Evolutionary conservation across 768 basidiomycete species (phyloP).

Genomic region (Pleurotus eryngii): DNA sequence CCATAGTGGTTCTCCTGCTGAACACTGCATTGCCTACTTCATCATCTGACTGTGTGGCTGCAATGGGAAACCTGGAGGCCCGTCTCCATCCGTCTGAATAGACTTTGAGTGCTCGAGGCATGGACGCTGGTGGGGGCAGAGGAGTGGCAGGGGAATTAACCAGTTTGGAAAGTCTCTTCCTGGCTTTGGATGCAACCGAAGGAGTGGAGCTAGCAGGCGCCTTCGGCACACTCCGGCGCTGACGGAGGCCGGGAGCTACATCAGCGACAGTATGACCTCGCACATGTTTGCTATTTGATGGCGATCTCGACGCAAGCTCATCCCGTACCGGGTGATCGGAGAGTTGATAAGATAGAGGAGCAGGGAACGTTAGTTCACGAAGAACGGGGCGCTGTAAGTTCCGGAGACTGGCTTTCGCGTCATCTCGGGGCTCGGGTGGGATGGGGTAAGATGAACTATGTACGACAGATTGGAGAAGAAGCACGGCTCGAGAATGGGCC

Average conservation of each 20-base stretch:
- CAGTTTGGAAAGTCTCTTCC: not conserved
- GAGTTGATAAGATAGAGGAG: conserved; percentile 56
- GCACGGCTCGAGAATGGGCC: conserved; percentile 72
- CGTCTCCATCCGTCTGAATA: conserved; percentile 53
- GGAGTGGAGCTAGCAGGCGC: conserved; percentile 13
- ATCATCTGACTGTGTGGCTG: conserved; percentile 32
- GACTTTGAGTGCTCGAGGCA: conserved; percentile 41
- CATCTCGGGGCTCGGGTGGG: conserved; percentile 41
- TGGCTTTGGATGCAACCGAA: conserved; percentile 27
- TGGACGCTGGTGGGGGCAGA: conserved; percentile 43
- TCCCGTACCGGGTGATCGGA: conserved; percentile 6
- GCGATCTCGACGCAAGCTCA: not conserved
- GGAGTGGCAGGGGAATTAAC: conserved; percentile 1
- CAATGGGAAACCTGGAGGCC: conserved; percentile 18
- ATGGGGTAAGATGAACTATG: conserved; percentile 54
- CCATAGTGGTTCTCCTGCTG: not conserved
- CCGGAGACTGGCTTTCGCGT: conserved; percentile 27
- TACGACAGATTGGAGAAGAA: conserved; percentile 69
- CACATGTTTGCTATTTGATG: not conserved
- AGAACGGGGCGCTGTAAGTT: conserved; percentile 27
- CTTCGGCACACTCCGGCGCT: not conserved
- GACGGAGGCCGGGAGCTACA: conserved; percentile 13
- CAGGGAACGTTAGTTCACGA: conserved; percentile 70
- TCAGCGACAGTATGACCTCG: not conserved
- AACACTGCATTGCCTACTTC: conserved; percentile 18